phyloP scores from a whole-genome alignment of 2,329 filamentous ascomycete species.

The Cordyceps javanica region DNA sequence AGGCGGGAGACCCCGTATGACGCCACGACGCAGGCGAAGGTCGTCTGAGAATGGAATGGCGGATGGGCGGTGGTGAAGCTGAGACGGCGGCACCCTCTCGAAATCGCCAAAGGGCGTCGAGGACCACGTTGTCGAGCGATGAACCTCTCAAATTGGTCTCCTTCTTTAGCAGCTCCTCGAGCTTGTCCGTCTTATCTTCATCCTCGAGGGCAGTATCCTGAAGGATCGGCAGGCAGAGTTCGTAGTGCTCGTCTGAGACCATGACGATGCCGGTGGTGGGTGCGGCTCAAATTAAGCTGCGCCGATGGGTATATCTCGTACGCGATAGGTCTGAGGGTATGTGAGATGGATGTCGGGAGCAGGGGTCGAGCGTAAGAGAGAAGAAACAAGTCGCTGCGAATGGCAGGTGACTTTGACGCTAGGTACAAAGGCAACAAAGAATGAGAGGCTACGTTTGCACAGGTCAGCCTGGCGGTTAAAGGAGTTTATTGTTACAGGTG shows the following conservation, averaged over 20 bases:
- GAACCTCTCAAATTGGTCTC: constrained; percentile 70
- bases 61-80: constrained; percentile 75
- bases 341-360: neutral
- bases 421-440: neutral
- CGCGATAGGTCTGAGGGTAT: neutral
- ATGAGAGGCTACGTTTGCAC: neutral
- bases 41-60: constrained; percentile 83
- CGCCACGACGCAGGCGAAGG: constrained; percentile 94
- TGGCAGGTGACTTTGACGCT: neutral
- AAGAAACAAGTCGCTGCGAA: neutral
- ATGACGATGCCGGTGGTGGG: constrained; percentile 43
- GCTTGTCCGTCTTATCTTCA: constrained; percentile 88
- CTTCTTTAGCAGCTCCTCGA: constrained; percentile 78
- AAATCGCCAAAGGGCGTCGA: constrained; percentile 86
- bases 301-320: neutral
- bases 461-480: neutral
- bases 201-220: constrained; percentile 79
- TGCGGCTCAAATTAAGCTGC: neutral
- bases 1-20: constrained; percentile 70
- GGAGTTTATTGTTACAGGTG: neutral
- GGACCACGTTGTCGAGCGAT: constrained; percentile 79
- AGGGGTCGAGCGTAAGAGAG: neutral
- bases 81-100: constrained; percentile 59
- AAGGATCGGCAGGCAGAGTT: constrained; percentile 82
- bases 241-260: constrained; percentile 90